phyloP scores from a whole-genome alignment of 768 basidiomycete species.

The Sarcodon aspratus region DNA sequence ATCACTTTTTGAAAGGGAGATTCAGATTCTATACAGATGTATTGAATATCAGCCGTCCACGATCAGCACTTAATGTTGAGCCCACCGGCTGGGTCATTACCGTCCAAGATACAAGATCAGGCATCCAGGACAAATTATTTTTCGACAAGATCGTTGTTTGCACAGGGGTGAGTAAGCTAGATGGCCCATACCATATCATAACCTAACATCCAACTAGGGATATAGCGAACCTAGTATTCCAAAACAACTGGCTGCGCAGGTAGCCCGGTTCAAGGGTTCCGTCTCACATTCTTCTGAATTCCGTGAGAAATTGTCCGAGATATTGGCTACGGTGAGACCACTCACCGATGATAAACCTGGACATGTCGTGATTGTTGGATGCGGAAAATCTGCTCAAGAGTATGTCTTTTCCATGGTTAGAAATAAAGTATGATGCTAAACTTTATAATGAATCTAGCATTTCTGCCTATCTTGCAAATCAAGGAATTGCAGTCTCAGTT shows the following conservation, averaged over 20 bases:
- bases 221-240: conserved; percentile 44
- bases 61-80: no score
- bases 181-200: not conserved
- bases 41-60: conserved; percentile 22
- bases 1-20: conserved; percentile 30
- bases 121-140: conserved; percentile 17
- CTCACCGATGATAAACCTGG: conserved; percentile 10
- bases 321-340: conserved; percentile 19
- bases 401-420: conserved; percentile 9
- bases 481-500: no score
- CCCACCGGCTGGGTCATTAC: conserved; percentile 31
- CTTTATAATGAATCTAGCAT: conserved; percentile 15
- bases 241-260: not conserved
- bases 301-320: conserved; percentile 25
- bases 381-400: conserved; percentile 63
- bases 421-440: no score
- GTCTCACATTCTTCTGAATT: conserved; percentile 46
- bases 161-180: conserved; percentile 32
- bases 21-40: conserved; percentile 40
- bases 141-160: conserved; percentile 46
- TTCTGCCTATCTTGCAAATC: no score
- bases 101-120: conserved; percentile 19
- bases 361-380: conserved; percentile 41
- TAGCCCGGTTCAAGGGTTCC: conserved; percentile 2
- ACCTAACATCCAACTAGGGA: conserved; percentile 25